These are phyloP conservation scores for Phytophthora pini DNA, from an alignment of 352 stramenopile genomes.

Conservation along the genomic window DNA sequence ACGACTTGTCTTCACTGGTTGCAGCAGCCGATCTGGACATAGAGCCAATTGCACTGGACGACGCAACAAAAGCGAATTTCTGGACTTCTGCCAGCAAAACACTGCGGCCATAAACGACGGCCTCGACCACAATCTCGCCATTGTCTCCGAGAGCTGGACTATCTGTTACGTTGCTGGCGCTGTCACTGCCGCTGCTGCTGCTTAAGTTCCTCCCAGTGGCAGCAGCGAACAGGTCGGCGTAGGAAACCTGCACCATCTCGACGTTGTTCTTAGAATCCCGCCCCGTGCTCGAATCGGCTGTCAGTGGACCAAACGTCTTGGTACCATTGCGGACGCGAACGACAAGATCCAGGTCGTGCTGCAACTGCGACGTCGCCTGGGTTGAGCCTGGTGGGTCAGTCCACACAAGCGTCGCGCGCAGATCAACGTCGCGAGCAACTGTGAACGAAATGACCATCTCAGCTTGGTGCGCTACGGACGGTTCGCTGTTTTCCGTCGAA, in stretches of 20 bases:
- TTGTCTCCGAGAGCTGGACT: constrained; percentile 35
- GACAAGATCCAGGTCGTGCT: constrained; percentile 81
- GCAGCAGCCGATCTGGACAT: constrained; percentile 38
- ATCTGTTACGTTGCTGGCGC: constrained; percentile 19
- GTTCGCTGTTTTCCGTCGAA: constrained; percentile 66
- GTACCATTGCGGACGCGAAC: constrained; percentile 66
- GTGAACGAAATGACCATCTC: constrained; percentile 79
- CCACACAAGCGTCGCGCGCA: constrained; percentile 81
- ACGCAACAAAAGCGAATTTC: constrained; percentile 81
- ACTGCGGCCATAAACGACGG: constrained; percentile 69
- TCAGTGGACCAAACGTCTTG: constrained; percentile 69
- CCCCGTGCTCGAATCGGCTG: constrained; percentile 50
- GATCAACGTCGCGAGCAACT: constrained; percentile 62
- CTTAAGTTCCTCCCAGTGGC: constrained; percentile 33
- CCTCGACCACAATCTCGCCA: constrained; percentile 80
- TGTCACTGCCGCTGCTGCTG: constrained; percentile 7
- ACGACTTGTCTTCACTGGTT: constrained; percentile 28
- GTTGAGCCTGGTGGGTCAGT: constrained; percentile 77
- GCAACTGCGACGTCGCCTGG: constrained; percentile 65
- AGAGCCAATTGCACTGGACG: constrained; percentile 75
- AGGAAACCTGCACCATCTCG: constrained; percentile 83
- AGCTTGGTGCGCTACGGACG: constrained; percentile 55
- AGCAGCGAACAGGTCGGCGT: constrained; percentile 61
- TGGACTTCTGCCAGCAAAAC: constrained; percentile 65
- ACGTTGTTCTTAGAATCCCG: constrained; percentile 85